phyloP scores from a whole-genome alignment of 179 eudicot genomes.

The Sideroxylon spinosum region DNA sequence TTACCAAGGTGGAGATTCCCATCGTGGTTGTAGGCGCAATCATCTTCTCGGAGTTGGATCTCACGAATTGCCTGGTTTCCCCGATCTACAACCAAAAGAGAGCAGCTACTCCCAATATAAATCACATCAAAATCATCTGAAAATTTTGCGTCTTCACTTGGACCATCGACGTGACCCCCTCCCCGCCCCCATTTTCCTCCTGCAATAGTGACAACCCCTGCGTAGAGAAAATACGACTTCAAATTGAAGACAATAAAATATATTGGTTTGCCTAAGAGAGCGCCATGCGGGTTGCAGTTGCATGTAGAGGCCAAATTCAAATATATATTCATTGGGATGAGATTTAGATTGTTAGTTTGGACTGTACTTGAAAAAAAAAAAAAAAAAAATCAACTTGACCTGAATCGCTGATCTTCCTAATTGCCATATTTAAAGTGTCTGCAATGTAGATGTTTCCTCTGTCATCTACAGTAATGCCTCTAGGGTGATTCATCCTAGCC shows the following conservation, averaged over 20 bases:
- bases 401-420: constrained; percentile 67
- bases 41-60: constrained; percentile 69
- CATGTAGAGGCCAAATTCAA: too few species aligned
- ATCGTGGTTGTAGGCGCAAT: constrained; percentile 49
- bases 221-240: constrained; percentile 13
- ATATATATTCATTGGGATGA: too few species aligned
- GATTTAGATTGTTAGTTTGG: not conserved
- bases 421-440: constrained; percentile 77
- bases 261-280: not conserved
- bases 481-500: constrained; percentile 82
- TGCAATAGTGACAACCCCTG: constrained; percentile 90
- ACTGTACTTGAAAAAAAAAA: not conserved
- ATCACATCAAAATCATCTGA: constrained; percentile 74
- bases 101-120: constrained; percentile 68
- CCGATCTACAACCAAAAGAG: constrained; percentile 75
- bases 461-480: constrained; percentile 73
- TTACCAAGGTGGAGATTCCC: constrained; percentile 50
- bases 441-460: constrained; percentile 88
- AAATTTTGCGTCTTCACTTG: constrained; percentile 73
- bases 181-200: constrained; percentile 73
- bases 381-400: constrained; percentile 34
- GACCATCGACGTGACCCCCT: constrained; percentile 68
- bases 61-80: constrained; percentile 86
- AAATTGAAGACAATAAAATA: not conserved
- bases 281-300: not conserved